Evolutionary conservation across 768 basidiomycete species (phyloP).

Genomic region (Mycena albidolilacea): DNA sequence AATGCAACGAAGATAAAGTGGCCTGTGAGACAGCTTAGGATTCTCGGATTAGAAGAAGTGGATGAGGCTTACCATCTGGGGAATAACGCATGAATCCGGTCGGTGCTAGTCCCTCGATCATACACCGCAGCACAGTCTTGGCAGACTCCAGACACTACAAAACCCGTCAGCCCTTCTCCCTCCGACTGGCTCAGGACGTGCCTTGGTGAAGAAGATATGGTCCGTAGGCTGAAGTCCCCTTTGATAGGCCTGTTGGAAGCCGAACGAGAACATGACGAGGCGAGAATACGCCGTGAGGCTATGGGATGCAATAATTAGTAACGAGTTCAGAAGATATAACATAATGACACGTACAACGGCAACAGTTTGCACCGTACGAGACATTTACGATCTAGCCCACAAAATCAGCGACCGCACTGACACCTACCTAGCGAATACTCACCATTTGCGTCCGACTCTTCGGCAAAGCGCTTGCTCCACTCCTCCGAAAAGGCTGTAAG

Average conservation of each 20-base stretch:
- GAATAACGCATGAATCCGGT: slow-evolving; percentile 85
- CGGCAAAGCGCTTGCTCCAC: slow-evolving; percentile 72
- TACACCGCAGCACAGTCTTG: slow-evolving; percentile 73
- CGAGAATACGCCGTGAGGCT: slow-evolving; percentile 85
- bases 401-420: slow-evolving; percentile 14
- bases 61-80: slow-evolving; percentile 72
- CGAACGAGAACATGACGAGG: slow-evolving; percentile 90
- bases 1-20: slow-evolving; percentile 87
- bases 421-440: slow-evolving; percentile 6
- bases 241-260: slow-evolving; percentile 87
- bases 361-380: slow-evolving; percentile 76
- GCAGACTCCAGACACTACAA: slow-evolving; percentile 79
- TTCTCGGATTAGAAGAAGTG: not conserved
- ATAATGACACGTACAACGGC: slow-evolving; percentile 73
- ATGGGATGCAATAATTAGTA: slow-evolving; percentile 22
- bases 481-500: slow-evolving; percentile 75
- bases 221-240: slow-evolving; percentile 76
- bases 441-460: slow-evolving; percentile 75
- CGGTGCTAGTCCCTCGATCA: slow-evolving; percentile 76
- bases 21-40: slow-evolving; percentile 52
- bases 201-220: slow-evolving; percentile 78
- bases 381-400: slow-evolving; percentile 65
- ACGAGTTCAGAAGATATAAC: not conserved
- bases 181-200: slow-evolving; percentile 43
- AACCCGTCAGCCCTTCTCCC: slow-evolving; percentile 21